A percentile compares a stretch with the other conserved stretches of the same genome.
phyloP scores from a whole-genome alignment of 2,329 filamentous ascomycete species.

The Colletotrichum sansevieriae region DNA sequence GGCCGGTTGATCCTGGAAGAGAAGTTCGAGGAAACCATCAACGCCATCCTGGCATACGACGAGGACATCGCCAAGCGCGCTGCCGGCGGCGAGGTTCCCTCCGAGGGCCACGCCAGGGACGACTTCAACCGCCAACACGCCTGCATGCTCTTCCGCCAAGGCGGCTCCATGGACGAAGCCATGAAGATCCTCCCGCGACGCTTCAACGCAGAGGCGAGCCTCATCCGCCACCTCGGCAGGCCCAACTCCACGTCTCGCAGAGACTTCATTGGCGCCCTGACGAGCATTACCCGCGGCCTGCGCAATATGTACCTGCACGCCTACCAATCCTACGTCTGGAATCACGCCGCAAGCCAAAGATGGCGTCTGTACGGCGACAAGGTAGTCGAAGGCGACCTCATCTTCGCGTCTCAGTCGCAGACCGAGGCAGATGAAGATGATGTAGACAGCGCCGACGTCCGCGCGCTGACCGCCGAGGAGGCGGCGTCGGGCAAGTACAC shows the following conservation, averaged over 20 bases:
- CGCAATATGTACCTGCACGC: conserved; percentile 97
- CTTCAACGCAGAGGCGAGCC: conserved; percentile 82
- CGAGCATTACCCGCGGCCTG: conserved; percentile 83
- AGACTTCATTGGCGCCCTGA: conserved; percentile 86
- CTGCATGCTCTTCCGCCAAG: conserved; percentile 77
- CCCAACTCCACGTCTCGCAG: conserved; percentile 56
- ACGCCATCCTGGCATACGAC: conserved; percentile 81
- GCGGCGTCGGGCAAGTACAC: conserved; percentile 80
- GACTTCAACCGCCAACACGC: conserved; percentile 84
- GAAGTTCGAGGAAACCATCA: conserved; percentile 84
- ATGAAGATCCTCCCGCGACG: conserved; percentile 79
- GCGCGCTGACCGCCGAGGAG: conserved; percentile 82
- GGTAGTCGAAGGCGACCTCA: conserved; percentile 88
- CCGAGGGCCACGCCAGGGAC: conserved; percentile 74
- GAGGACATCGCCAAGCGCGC: conserved; percentile 67
- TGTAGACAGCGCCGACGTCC: conserved; percentile 69
- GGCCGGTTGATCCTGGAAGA: conserved; percentile 86
- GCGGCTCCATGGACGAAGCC: conserved; percentile 70
- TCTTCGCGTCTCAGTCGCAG: conserved; percentile 63
- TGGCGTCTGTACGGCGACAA: conserved; percentile 80
- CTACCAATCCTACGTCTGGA: conserved; percentile 96
- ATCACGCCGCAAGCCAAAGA: conserved; percentile 83
- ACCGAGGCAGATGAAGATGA: conserved; percentile 67
- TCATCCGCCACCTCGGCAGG: conserved; percentile 81
- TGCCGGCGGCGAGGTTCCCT: conserved; percentile 50